Conservation (phyloP, 306 rosid species). For the Corylus americana region DNA sequence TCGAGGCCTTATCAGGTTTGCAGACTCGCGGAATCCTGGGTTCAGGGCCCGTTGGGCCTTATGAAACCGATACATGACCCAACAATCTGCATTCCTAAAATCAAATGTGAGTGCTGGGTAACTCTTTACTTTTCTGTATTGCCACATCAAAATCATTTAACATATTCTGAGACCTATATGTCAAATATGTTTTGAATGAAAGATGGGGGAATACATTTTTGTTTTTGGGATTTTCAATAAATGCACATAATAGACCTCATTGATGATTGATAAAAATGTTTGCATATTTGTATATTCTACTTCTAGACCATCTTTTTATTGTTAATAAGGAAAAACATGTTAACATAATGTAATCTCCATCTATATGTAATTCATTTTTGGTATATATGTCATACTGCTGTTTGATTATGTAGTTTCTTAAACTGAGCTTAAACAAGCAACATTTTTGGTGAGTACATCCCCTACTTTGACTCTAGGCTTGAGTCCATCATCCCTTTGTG, state of each 20-base stretch:
- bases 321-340: conserved; percentile 4
- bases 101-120: conserved; percentile 54
- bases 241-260: neutral
- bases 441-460: too few species aligned
- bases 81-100: conserved; percentile 49
- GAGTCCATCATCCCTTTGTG: neutral
- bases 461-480: neutral
- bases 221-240: too few species aligned
- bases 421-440: too few species aligned
- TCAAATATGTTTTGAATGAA: neutral
- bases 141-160: neutral
- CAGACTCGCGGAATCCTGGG: too few species aligned
- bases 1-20: too few species aligned
- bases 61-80: too few species aligned
- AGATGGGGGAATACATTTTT: neutral
- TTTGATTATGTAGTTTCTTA: neutral
- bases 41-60: too few species aligned
- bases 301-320: conserved; percentile 8
- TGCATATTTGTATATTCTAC: conserved; percentile 17
- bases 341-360: neutral
- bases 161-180: conserved; percentile 1
- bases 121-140: conserved; percentile 27
- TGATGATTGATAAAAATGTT: conserved; percentile 10
- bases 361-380: neutral
- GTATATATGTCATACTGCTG: neutral